Base-by-base conservation (phyloP, 2,329 filamentous ascomycete genomes). In the Trichoderma sp. region DNA sequence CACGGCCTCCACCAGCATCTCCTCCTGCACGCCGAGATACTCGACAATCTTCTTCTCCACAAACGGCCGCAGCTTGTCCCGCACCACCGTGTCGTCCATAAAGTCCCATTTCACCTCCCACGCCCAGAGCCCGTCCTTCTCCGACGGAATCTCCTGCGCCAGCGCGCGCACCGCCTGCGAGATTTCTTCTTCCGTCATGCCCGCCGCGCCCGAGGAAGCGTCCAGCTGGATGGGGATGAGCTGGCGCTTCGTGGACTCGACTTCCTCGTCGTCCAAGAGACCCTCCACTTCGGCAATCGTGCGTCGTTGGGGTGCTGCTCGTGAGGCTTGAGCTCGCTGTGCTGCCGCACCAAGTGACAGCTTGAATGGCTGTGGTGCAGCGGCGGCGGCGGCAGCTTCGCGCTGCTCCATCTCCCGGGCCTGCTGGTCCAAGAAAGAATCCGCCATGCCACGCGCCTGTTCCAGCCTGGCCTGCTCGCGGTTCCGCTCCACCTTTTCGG, bases 31-130 rank as follows among this genome's bases (percentile, higher is more conserved):
- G 72, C 97, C 97, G 63, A 99, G 88, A 77, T 96, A 97, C 82
- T 99, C 96, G 73, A 99, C 92, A 76, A 98, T 93, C 87, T 98
- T 99, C 88, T 97, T 97, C 85, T 97, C 94, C 71, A 98, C 93
- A 83, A 98, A 99, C 34, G 95, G 95, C 78, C 93, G 90, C 76
- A 99, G 89, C 80, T 98, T 95, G 74, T 97, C 93, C 73, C 90
- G 88, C 72, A 98, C 89, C 55, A 96, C 88, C 17, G 87, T 86
- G 73, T 96, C 92, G 79, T 97, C 93, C 79, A 99, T 87, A 81
- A 91, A 93, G 66, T 97, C 92, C 96, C 96, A 99, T 77, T 95
- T 93, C 80, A 99, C 90, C 20, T 92, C 85, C 93, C 94, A 98
- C n/a, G 87, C 88, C 93, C 95, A 99, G 4, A 99, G 86, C 0